phyloP scores from a whole-genome alignment of 306 rosid species.

The Begonia masoniana region DNA sequence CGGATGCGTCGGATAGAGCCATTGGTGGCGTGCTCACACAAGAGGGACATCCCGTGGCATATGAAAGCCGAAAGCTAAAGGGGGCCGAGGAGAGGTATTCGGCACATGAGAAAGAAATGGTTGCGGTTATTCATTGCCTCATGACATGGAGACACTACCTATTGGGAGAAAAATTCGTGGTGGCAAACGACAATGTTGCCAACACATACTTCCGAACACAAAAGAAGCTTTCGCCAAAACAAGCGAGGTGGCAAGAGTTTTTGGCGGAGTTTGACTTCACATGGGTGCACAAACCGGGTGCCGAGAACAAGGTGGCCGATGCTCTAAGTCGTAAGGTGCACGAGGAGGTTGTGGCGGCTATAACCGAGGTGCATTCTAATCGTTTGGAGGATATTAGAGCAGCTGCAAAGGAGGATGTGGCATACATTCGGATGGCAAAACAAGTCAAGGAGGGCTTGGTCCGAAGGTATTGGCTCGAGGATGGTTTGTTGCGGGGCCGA shows the following conservation, averaged over 20 bases:
- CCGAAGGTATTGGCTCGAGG: no score
- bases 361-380: not conserved
- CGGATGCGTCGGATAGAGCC: not conserved
- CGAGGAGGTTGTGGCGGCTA: not conserved
- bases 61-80: slow-evolving; percentile 1
- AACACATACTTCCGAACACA: not conserved
- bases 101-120: slow-evolving; percentile 7
- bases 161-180: not conserved
- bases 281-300: not conserved
- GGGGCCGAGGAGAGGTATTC: not conserved
- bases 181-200: not conserved
- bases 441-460: no score
- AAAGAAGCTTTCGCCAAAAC: not conserved
- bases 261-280: not conserved
- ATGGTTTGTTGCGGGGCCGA: no score
- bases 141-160: slow-evolving; percentile 1
- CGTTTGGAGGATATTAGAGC: not conserved
- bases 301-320: not conserved
- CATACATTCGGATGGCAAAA: no score
- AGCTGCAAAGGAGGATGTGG: not conserved
- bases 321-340: not conserved
- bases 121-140: not conserved
- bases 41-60: not conserved
- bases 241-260: slow-evolving; percentile 3
- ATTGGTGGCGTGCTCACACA: not conserved